Percentiles rank a stretch among this genome's conserved stretches.
These are phyloP conservation scores for Guyanaporus albipodus DNA, from an alignment of 768 basidiomycete genomes.

Conservation along the genomic window DNA sequence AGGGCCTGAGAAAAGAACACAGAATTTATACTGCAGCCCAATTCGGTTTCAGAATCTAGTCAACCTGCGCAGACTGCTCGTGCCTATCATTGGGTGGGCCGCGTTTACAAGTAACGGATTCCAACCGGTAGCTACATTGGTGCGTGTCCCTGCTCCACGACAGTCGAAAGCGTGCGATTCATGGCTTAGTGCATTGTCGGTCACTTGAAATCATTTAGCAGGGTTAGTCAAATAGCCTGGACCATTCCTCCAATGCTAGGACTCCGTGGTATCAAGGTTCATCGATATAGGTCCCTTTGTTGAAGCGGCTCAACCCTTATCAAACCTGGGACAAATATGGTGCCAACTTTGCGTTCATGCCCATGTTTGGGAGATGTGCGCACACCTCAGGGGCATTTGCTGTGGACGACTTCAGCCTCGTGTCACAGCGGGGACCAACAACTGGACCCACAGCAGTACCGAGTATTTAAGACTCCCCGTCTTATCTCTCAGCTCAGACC, in stretches of 20 bases:
- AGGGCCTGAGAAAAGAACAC: too few relatives aligned
- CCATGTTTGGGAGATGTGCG: constrained; percentile 17
- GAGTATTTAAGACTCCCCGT: constrained; percentile 5
- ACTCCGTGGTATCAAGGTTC: constrained; percentile 21
- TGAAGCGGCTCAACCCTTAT: background rate
- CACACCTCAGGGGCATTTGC: background rate
- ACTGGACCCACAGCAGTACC: constrained; percentile 16
- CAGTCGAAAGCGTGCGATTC: too few relatives aligned
- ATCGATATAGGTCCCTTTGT: constrained; percentile 1
- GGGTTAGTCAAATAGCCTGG: too few relatives aligned
- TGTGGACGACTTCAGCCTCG: constrained; percentile 1
- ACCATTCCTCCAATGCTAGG: too few relatives aligned
- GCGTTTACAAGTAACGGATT: too few relatives aligned
- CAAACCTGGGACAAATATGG: constrained; percentile 8
- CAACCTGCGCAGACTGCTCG: too few relatives aligned
- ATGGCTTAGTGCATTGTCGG: too few relatives aligned
- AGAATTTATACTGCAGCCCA: too few relatives aligned
- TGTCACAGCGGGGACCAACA: constrained; percentile 2
- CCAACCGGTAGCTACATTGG: too few relatives aligned
- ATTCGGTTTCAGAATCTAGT: too few relatives aligned
- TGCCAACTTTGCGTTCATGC: constrained; percentile 20
- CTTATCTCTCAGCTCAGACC: background rate
- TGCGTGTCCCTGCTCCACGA: too few relatives aligned
- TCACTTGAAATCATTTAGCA: background rate
- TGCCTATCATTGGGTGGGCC: too few relatives aligned